phyloP scores from a whole-genome alignment of 2,329 filamentous ascomycete genomes.

The Cladophialophora bantiana region DNA sequence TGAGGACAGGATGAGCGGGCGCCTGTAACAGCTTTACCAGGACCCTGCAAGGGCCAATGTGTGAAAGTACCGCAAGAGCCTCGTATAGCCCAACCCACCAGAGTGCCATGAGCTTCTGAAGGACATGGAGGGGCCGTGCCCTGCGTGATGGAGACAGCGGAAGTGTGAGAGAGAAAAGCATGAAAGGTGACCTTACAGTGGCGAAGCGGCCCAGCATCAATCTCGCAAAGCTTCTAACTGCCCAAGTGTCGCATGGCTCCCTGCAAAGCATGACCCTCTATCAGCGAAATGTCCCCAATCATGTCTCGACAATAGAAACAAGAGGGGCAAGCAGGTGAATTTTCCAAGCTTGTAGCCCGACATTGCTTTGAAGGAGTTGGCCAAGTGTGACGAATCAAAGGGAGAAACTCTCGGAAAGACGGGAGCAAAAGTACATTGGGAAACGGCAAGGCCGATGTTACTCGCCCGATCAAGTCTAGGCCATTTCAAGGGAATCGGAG shows the following conservation, averaged over 20 bases:
- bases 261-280: not conserved
- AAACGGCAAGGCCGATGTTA: not conserved
- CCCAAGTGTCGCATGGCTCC: not conserved
- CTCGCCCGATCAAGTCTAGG: not conserved
- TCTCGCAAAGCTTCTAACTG: not conserved
- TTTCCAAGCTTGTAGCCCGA: not conserved
- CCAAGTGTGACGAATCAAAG: not conserved
- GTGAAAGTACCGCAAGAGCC: not conserved
- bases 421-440: conserved; percentile 9
- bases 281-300: not conserved
- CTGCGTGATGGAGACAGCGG: not conserved
- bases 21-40: conserved; percentile 2
- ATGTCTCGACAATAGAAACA: not conserved
- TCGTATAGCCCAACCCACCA: conserved; percentile 5
- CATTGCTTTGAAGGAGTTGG: not conserved
- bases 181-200: not conserved
- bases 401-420: not conserved
- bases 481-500: not conserved
- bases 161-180: not conserved
- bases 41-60: not conserved
- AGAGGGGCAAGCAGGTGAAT: not conserved
- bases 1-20: not conserved
- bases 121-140: not conserved
- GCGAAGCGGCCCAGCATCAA: not conserved
- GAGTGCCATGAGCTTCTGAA: not conserved